A percentile compares a stretch with the other conserved stretches of the same genome.
These are phyloP conservation scores for Hymenoscyphus fructigenus DNA, from an alignment of 2,329 filamentous ascomycete species.

Conservation along the genomic window DNA sequence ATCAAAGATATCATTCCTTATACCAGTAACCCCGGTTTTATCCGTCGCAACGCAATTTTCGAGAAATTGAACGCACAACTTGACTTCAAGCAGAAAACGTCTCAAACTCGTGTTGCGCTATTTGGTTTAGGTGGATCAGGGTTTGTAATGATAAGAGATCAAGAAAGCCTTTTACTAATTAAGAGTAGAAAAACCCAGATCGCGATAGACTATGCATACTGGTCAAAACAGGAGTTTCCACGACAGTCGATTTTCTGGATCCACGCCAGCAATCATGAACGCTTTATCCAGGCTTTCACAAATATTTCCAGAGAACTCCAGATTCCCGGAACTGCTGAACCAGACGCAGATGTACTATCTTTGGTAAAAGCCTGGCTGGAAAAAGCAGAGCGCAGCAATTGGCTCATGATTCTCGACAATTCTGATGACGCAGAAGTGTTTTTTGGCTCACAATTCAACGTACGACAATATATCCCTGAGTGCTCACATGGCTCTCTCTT, in stretches of 20 bases:
- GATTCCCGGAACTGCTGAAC: conserved; percentile 15
- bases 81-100: neutral
- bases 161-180: too few species aligned
- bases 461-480: neutral
- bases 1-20: neutral
- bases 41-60: neutral
- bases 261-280: conserved; percentile 5
- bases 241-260: conserved; percentile 40
- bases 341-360: conserved; percentile 14
- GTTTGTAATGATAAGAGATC: too few species aligned
- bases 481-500: neutral
- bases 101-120: neutral
- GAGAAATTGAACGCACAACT: neutral
- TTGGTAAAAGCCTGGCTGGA: conserved; percentile 18
- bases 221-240: conserved; percentile 22
- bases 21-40: neutral
- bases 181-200: conserved; percentile 36
- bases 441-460: neutral
- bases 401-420: conserved; percentile 26
- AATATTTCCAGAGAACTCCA: conserved; percentile 16
- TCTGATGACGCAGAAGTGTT: conserved; percentile 21
- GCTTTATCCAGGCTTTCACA: conserved; percentile 19
- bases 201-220: conserved; percentile 39
- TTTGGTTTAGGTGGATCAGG: neutral
- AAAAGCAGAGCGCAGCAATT: conserved; percentile 13